Evolutionary conservation across 352 stramenopile genomes (phyloP).

Genomic region (Phytopythium litorale): DNA sequence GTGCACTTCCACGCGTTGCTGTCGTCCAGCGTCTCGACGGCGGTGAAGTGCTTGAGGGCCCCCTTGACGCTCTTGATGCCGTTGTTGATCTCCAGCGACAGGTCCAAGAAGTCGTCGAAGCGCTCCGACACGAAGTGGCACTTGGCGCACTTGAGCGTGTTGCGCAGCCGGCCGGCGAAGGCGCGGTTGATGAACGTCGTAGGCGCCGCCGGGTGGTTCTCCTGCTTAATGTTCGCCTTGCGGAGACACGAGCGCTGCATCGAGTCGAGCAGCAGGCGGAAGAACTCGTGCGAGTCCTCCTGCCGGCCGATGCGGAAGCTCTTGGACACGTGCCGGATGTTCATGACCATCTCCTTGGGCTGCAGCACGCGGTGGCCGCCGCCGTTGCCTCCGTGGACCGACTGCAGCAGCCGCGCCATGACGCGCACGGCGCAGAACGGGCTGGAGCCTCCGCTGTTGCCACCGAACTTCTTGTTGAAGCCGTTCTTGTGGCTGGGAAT

Average conservation of each 20-base stretch:
- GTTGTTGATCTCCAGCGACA: constrained; percentile 85
- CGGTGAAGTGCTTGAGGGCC: constrained; percentile 81
- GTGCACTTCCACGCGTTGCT: constrained; percentile 87
- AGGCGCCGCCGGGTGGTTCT: constrained; percentile 42
- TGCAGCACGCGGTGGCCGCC: constrained; percentile 48
- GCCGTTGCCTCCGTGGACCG: constrained; percentile 33
- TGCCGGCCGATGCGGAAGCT: constrained; percentile 85
- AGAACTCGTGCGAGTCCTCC: constrained; percentile 92
- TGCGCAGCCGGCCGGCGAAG: constrained; percentile 84
- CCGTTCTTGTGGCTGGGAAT: constrained; percentile 18
- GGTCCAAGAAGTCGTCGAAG: constrained; percentile 84
- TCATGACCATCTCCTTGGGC: constrained; percentile 81
- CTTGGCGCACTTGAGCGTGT: constrained; percentile 81
- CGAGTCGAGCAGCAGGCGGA: constrained; percentile 81
- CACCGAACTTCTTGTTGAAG: constrained; percentile 15
- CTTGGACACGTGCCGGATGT: constrained; percentile 81
- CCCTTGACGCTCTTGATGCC: constrained; percentile 68
- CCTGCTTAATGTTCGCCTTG: constrained; percentile 66
- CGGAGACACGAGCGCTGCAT: constrained; percentile 81
- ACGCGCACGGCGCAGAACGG: constrained; percentile 56
- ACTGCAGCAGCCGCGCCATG: constrained; percentile 66
- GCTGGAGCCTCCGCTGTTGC: constrained; percentile 14
- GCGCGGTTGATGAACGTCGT: constrained; percentile 84
- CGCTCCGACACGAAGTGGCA: constrained; percentile 78
- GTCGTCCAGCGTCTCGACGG: constrained; percentile 77